These are phyloP conservation scores for Arachis stenosperma DNA, from an alignment of 306 rosid genomes.

Conservation along the genomic window DNA sequence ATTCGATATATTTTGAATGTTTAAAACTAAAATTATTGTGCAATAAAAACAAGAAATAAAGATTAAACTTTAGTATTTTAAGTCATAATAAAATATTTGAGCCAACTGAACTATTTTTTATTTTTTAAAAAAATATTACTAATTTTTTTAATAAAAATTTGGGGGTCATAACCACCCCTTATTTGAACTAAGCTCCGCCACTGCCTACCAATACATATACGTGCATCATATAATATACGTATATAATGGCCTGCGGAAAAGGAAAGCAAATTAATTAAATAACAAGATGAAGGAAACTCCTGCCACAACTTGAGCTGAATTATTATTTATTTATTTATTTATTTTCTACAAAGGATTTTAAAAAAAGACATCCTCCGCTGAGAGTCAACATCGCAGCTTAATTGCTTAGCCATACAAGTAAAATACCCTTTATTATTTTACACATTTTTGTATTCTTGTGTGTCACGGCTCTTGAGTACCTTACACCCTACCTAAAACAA, in stretches of 20 bases:
- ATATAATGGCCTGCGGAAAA: background rate
- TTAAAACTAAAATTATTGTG: no score
- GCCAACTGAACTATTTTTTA: no score
- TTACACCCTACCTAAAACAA: background rate
- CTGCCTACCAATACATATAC: no score
- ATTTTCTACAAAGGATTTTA: background rate
- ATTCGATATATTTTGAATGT: no score
- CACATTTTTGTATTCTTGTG: background rate
- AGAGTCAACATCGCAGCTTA: background rate
- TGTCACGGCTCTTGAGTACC: background rate
- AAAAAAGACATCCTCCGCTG: constrained; percentile 7
- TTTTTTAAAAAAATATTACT: no score
- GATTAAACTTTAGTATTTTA: no score
- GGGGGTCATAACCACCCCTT: no score
- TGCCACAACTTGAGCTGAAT: background rate
- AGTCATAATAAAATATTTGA: no score
- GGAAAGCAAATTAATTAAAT: background rate
- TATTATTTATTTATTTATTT: background rate
- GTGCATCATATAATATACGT: no score
- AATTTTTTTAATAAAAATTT: no score
- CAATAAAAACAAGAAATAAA: no score
- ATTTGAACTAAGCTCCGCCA: no score
- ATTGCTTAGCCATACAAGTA: background rate
- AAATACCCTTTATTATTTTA: background rate
- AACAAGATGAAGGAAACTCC: background rate